Evolutionary conservation across 1,139 yeast genomes (phyloP).

Genomic region (Geotrichum citri-aurantii): DNA sequence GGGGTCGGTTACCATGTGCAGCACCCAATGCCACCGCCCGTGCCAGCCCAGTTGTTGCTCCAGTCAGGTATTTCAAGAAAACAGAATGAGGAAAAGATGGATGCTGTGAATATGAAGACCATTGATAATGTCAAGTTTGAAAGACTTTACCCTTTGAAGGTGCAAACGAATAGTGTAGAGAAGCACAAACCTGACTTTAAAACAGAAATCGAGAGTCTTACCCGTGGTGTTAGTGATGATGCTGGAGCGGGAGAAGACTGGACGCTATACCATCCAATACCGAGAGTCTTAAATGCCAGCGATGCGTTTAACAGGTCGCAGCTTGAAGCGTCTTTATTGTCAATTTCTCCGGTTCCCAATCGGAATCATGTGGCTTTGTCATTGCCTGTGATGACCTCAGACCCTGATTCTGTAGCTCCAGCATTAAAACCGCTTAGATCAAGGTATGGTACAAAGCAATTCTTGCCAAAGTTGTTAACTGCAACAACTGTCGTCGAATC

Average conservation of each 20-base stretch:
- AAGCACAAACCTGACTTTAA: not conserved
- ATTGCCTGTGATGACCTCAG: not conserved
- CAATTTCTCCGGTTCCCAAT: not conserved
- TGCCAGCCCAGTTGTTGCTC: not conserved
- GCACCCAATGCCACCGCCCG: not conserved
- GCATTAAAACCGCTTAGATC: not conserved
- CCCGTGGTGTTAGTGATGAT: too few relatives aligned
- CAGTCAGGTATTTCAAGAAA: not conserved
- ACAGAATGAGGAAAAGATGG: not conserved
- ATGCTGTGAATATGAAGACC: not conserved
- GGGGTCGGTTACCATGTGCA: not conserved
- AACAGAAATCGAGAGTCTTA: not conserved
- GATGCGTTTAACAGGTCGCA: too few relatives aligned
- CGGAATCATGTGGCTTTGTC: not conserved
- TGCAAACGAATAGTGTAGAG: not conserved
- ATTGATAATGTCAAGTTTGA: not conserved
- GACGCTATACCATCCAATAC: too few relatives aligned
- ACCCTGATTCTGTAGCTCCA: not conserved
- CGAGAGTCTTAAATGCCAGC: not conserved
- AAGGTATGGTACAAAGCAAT: not conserved
- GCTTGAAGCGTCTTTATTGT: too few relatives aligned
- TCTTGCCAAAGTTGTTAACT: not conserved
- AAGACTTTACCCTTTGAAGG: not conserved
- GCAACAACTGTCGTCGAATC: not conserved
- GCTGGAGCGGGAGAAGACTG: too few relatives aligned